Evolutionary conservation across 495 filamentous ascomycete species (phyloP).

Genomic region (Annulohypoxylon bovei): DNA sequence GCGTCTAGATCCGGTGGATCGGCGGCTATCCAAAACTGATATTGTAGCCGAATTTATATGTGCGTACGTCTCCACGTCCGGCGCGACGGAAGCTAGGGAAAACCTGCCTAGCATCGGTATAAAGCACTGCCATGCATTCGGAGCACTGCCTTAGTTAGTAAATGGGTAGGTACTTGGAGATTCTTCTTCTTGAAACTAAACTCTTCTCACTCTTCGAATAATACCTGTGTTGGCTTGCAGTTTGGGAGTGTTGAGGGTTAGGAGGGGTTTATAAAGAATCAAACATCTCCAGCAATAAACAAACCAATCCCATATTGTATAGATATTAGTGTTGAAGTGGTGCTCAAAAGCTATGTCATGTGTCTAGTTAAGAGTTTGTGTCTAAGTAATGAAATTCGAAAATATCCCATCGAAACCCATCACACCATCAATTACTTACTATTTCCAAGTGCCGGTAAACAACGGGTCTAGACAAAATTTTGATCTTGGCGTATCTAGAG

Average conservation of each 20-base stretch:
- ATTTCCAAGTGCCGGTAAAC: conserved; percentile 9
- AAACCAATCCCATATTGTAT: background rate
- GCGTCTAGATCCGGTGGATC: conserved; percentile 18
- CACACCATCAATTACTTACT: conserved; percentile 26
- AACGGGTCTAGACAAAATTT: background rate
- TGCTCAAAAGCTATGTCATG: background rate
- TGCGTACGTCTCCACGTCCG: conserved; percentile 6
- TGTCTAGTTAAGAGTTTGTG: background rate
- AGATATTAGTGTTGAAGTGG: conserved; percentile 10
- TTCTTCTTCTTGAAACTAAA: background rate
- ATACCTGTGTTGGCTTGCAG: background rate
- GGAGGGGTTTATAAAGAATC: conserved; percentile 3
- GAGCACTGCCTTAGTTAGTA: conserved; percentile 15
- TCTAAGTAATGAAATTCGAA: conserved; percentile 1
- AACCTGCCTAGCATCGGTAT: conserved; percentile 20
- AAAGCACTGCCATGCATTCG: conserved; percentile 5
- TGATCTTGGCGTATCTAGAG: conserved; percentile 27
- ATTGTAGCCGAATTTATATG: conserved; percentile 24
- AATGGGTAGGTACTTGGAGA: background rate
- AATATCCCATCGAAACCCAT: background rate
- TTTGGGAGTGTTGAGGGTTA: background rate
- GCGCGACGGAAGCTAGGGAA: background rate
- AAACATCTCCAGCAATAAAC: background rate
- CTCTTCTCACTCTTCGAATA: background rate
- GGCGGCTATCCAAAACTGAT: conserved; percentile 8